Conservation (phyloP, 805 yeast species). For the Ogataea degrootiae region DNA sequence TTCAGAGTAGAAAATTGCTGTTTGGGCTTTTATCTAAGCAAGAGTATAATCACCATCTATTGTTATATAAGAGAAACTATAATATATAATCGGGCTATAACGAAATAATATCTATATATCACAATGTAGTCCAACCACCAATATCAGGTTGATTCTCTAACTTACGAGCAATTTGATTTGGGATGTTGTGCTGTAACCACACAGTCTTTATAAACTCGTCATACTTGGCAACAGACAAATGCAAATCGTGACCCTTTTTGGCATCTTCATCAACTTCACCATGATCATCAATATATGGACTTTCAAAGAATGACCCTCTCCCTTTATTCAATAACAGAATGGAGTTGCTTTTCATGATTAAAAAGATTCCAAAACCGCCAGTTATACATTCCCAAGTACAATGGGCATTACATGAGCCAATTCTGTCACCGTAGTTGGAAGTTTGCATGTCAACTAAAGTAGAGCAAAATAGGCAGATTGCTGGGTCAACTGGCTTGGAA, state of each 20-base stretch:
- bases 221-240: constrained; percentile 56
- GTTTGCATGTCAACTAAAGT: constrained; percentile 62
- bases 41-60: too few relatives aligned
- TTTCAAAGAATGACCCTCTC: constrained; percentile 77
- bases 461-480: constrained; percentile 83
- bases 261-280: constrained; percentile 80
- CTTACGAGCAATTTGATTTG: constrained; percentile 71
- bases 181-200: constrained; percentile 77
- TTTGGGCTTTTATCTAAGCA: too few relatives aligned
- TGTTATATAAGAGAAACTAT: too few relatives aligned
- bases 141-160: constrained; percentile 75
- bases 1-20: too few relatives aligned
- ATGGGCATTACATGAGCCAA: constrained; percentile 83
- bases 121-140: constrained; percentile 95
- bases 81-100: neutral
- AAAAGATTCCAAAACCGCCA: constrained; percentile 61
- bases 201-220: constrained; percentile 58
- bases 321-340: constrained; percentile 61
- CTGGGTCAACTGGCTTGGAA: constrained; percentile 61
- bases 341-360: constrained; percentile 65
- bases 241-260: constrained; percentile 68
- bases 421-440: constrained; percentile 44
- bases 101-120: constrained; percentile 7
- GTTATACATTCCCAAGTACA: constrained; percentile 55
- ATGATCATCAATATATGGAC: constrained; percentile 82